These are phyloP conservation scores for Trametes meyenii DNA, from an alignment of 768 basidiomycete genomes.

Conservation along the genomic window DNA sequence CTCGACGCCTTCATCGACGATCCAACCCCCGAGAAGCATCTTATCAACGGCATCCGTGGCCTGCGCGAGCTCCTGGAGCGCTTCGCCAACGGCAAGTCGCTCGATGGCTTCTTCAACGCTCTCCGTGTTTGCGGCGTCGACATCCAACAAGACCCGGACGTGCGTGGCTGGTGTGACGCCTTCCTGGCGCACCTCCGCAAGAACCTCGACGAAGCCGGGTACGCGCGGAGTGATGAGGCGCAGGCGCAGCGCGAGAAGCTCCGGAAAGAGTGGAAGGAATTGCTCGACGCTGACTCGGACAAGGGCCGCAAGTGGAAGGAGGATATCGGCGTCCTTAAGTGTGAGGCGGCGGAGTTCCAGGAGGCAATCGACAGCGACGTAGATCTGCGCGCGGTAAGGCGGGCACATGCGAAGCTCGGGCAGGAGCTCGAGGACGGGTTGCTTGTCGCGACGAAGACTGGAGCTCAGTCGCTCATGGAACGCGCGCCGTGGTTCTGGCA, in stretches of 20 bases:
- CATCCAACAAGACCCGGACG: constrained; percentile 53
- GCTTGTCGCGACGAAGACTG: constrained; percentile 42
- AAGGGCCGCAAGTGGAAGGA: constrained; percentile 53
- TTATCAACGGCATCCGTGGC: constrained; percentile 51
- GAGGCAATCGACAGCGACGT: constrained; percentile 49
- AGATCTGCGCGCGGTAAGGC: constrained; percentile 49
- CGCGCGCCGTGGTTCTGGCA: constrained; percentile 78
- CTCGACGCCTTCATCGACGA: constrained; percentile 63
- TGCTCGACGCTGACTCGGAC: constrained; percentile 49
- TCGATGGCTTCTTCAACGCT: constrained; percentile 50
- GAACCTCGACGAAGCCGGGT: constrained; percentile 53
- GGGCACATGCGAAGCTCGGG: constrained; percentile 52
- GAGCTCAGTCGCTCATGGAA: constrained; percentile 57
- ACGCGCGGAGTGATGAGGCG: constrained; percentile 52
- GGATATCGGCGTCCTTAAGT: constrained; percentile 49
- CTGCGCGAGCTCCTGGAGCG: constrained; percentile 52
- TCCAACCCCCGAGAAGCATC: constrained; percentile 62
- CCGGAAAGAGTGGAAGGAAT: constrained; percentile 49
- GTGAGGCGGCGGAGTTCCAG: constrained; percentile 48
- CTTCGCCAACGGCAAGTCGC: constrained; percentile 49
- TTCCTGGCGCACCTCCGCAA: constrained; percentile 50
- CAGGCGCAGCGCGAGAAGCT: constrained; percentile 46
- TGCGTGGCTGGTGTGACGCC: constrained; percentile 59
- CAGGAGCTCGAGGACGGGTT: constrained; percentile 51
- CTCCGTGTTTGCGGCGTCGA: constrained; percentile 48